Percentiles rank a stretch among this genome's conserved stretches.
Conservation (phyloP, 73 alveolate genomes). For the Tetrahymena borealis region DNA sequence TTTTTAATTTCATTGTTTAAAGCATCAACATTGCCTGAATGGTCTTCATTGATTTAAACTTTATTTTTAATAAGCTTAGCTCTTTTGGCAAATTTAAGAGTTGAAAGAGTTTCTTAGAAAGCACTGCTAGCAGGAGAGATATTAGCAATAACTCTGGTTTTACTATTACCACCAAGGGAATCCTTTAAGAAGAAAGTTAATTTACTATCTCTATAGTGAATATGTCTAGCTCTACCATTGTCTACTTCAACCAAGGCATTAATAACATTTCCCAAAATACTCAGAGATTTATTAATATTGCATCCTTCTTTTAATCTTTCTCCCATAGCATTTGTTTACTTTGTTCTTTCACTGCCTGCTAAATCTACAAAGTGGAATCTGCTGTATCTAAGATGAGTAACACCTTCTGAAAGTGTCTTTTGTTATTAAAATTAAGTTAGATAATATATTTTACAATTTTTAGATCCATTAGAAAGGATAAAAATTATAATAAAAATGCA, state of each 20-base stretch:
- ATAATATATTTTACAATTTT: conserved; percentile 11
- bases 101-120: conserved; percentile 59
- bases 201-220: conserved; percentile 70
- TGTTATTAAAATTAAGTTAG: conserved; percentile 19
- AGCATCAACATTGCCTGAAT: conserved; percentile 39
- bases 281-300: conserved; percentile 84
- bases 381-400: conserved; percentile 68
- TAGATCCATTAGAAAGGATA: neutral
- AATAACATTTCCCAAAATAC: conserved; percentile 87
- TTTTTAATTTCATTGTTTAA: conserved; percentile 39
- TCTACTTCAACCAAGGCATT: conserved; percentile 40
- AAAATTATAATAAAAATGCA: no score
- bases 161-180: conserved; percentile 53
- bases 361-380: conserved; percentile 94
- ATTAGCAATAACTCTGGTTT: conserved; percentile 62
- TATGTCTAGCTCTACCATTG: neutral
- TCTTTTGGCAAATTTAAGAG: conserved; percentile 60
- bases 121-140: conserved; percentile 45
- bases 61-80: conserved; percentile 57
- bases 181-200: conserved; percentile 63
- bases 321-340: conserved; percentile 83
- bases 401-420: conserved; percentile 29
- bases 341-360: conserved; percentile 97
- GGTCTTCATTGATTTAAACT: conserved; percentile 49
- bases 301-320: conserved; percentile 93